Base-by-base conservation (phyloP, 2,329 filamentous ascomycete genomes). In the Escovopsis weberi region DNA sequence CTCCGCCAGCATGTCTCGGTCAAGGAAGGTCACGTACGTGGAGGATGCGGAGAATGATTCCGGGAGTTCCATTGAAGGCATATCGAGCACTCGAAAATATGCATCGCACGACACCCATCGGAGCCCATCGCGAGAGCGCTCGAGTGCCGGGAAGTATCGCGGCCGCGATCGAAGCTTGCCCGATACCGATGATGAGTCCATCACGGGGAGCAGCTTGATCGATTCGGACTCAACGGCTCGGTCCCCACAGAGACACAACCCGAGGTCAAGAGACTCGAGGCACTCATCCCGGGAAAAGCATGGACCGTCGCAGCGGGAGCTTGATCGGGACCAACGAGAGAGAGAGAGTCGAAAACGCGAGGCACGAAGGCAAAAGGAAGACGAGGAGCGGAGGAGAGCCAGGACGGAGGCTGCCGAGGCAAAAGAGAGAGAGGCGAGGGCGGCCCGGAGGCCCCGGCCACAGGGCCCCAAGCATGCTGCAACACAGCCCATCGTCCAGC, bases 31-130 rank as follows among this genome's bases (percentile, higher is more conserved):
- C 46, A 52, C 55, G 38, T 49, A 59, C 51, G 59, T 67, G 43
- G 66, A 75, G 55, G 72, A 74, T 33, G 68, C 60, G 38, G 68
- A 74, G 51, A 69, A 74, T 50, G 70, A 74, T 40, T 59, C 62
- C 11, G 68, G 63, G 35, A 66, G 66, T 42, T 56, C 62, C 33
- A 55, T 64, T 35, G 58, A 59, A 48, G 64, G 63, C 37, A 62
- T 61, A 18, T 55, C 54, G 47, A 58, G 59, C 45, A 64, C 60
- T 37, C 59, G 61, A 28, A 55, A 53, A 39, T 75, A 73, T 57
- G 71, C 72, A 48, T 59, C 59, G 32, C 71, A 69, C 28, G 58
- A 64, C 41, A 65, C 61, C n/a, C 57, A 63, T 28, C 43, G 45
- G 33, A 66, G 64, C 48, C 66, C 68, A 9, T 55, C 51, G 40